phyloP scores from a whole-genome alignment of 2,329 filamentous ascomycete genomes.

The Paecilomyces formosus region DNA sequence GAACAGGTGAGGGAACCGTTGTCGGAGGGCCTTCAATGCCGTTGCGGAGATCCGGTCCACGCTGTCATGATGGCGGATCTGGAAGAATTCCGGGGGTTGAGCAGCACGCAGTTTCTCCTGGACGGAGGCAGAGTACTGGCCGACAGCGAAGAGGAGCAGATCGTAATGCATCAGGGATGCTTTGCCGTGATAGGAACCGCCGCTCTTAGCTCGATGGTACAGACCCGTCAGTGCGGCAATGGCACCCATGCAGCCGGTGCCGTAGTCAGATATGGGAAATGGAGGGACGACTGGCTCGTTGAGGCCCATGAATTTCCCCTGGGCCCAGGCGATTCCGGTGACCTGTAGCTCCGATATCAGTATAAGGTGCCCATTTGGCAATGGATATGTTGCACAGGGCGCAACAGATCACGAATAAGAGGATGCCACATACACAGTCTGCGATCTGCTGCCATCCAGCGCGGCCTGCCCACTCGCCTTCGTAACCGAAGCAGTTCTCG shows the following conservation, averaged over 20 bases:
- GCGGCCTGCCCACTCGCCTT: conserved; percentile 55
- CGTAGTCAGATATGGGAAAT: conserved; percentile 55
- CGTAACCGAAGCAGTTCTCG: conserved; percentile 65
- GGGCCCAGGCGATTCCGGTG: conserved; percentile 34
- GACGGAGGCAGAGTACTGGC: conserved; percentile 48
- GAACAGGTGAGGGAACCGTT: conserved; percentile 49
- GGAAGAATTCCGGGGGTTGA: conserved; percentile 48
- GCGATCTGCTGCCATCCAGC: conserved; percentile 68
- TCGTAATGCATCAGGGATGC: conserved; percentile 63
- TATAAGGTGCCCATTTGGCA: neutral
- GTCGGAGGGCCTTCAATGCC: conserved; percentile 49
- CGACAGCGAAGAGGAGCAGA: conserved; percentile 55
- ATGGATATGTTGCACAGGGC: neutral
- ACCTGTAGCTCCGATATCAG: conserved; percentile 19
- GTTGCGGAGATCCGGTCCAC: conserved; percentile 59
- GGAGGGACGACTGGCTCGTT: conserved; percentile 34
- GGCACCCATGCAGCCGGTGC: conserved; percentile 64
- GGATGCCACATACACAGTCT: conserved; percentile 48
- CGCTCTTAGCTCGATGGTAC: conserved; percentile 53
- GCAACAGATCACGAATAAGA: neutral
- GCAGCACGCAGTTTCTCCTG: conserved; percentile 45
- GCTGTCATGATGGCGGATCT: conserved; percentile 53
- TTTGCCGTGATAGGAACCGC: conserved; percentile 60
- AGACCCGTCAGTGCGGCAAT: conserved; percentile 60
- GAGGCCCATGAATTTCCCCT: conserved; percentile 35